Evolutionary conservation across 2,329 filamentous ascomycete species (phyloP).

Genomic region (Acrodontium crateriforme): DNA sequence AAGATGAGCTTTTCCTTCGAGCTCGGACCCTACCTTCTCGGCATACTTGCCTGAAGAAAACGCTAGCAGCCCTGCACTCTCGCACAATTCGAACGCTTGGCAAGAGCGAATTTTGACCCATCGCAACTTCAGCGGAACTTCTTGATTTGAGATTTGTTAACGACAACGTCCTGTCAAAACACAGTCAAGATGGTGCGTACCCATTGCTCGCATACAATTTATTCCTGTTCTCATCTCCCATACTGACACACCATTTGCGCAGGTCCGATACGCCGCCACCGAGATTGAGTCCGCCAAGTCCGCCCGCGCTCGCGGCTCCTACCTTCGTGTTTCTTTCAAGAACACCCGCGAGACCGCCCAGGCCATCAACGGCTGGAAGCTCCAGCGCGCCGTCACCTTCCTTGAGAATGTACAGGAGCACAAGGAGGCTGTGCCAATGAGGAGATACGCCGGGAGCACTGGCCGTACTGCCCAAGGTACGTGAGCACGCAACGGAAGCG

Average conservation of each 20-base stretch:
- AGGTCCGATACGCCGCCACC: slow-evolving; percentile 95
- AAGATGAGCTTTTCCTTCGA: no score
- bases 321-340: slow-evolving; percentile 99
- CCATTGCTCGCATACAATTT: no score
- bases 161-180: no score
- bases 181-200: slow-evolving; percentile 29
- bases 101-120: no score
- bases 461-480: slow-evolving; percentile 96
- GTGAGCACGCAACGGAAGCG: slow-evolving; percentile 26
- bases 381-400: slow-evolving; percentile 88
- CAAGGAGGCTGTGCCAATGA: slow-evolving; percentile 96
- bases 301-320: slow-evolving; percentile 94
- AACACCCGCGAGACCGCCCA: slow-evolving; percentile 99
- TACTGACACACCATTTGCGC: slow-evolving; percentile 5
- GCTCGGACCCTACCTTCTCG: no score
- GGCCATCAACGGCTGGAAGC: slow-evolving; percentile 98
- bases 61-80: no score
- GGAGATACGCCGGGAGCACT: slow-evolving; percentile 90
- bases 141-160: no score
- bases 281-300: slow-evolving; percentile 81
- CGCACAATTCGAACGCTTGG: no score
- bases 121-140: no score
- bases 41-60: no score
- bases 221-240: no score
- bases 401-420: slow-evolving; percentile 96